Conservation (phyloP, 768 basidiomycete species). For the Tricholoma furcatifolium region DNA sequence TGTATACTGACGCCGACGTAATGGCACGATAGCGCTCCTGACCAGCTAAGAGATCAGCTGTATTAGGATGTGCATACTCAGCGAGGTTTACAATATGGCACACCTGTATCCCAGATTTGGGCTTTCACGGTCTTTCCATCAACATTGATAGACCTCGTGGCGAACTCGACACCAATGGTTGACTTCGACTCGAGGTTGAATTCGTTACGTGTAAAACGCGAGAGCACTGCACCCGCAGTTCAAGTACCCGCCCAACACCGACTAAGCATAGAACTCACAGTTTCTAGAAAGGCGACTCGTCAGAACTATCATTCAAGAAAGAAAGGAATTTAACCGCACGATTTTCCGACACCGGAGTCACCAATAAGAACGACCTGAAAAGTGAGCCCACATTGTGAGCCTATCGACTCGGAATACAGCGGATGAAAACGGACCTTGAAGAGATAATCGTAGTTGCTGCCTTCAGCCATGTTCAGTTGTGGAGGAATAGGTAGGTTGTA, state of each 20-base stretch:
- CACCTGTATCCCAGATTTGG: slow-evolving; percentile 99
- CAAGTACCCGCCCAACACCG: slow-evolving; percentile 10
- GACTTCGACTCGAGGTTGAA: slow-evolving; percentile 99
- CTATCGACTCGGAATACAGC: neutral
- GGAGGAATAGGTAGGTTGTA: slow-evolving; percentile 16
- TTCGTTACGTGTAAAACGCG: slow-evolving; percentile 99
- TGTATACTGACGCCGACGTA: slow-evolving; percentile 80
- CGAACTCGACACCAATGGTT: slow-evolving; percentile 99
- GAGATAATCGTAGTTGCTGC: slow-evolving; percentile 96
- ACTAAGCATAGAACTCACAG: slow-evolving; percentile 40
- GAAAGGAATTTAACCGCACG: slow-evolving; percentile 60
- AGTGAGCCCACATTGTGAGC: slow-evolving; percentile 9
- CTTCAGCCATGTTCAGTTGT: slow-evolving; percentile 70
- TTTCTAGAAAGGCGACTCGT: slow-evolving; percentile 42
- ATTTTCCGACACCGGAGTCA: slow-evolving; percentile 99
- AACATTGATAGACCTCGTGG: slow-evolving; percentile 92
- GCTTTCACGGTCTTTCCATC: slow-evolving; percentile 97
- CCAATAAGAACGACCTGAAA: slow-evolving; percentile 94
- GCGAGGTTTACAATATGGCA: neutral
- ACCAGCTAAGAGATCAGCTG: slow-evolving; percentile 58
- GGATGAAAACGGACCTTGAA: slow-evolving; percentile 74
- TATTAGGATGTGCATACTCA: neutral
- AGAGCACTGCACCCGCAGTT: slow-evolving; percentile 69
- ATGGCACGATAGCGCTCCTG: slow-evolving; percentile 98
- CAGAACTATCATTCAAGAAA: slow-evolving; percentile 4